phyloP scores from a whole-genome alignment of 345 rosid genomes.

The Linum lewisii region DNA sequence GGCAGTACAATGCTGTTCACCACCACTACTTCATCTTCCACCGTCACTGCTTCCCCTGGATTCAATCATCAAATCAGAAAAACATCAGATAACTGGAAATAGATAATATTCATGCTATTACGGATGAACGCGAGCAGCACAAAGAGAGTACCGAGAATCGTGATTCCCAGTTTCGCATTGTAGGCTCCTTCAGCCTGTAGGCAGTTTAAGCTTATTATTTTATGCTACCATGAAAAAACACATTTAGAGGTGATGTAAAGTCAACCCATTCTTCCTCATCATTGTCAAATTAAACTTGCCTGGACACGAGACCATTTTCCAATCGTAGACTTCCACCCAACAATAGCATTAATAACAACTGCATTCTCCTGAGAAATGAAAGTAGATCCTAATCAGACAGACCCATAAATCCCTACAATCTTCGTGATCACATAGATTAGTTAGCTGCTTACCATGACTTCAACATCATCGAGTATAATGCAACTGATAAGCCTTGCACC shows the following conservation, averaged over 20 bases:
- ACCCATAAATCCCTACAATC: too few relatives aligned
- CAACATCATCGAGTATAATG: constrained; percentile 69
- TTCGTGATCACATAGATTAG: background rate
- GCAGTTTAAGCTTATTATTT: constrained; percentile 5
- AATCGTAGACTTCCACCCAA: constrained; percentile 78
- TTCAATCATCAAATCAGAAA: background rate
- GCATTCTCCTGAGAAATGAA: constrained; percentile 56
- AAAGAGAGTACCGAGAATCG: constrained; percentile 56
- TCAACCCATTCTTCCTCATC: background rate
- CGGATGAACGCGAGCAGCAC: background rate
- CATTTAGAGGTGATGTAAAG: background rate
- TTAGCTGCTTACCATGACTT: constrained; percentile 40
- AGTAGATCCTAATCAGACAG: background rate
- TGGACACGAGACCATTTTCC: constrained; percentile 86
- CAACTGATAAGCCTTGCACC: constrained; percentile 84
- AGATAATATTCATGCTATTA: background rate
- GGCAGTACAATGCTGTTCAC: constrained; percentile 76
- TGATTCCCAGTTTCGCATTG: constrained; percentile 60
- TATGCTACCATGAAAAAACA: background rate
- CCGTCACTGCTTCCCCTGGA: constrained; percentile 69
- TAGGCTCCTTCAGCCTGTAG: constrained; percentile 64
- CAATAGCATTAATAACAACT: constrained; percentile 55
- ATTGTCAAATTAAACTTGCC: constrained; percentile 32
- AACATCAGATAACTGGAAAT: constrained; percentile 13
- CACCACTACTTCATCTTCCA: constrained; percentile 70